Base-by-base conservation (phyloP, 2,329 filamentous ascomycete genomes). In the Pseudocercospora fuligena region DNA sequence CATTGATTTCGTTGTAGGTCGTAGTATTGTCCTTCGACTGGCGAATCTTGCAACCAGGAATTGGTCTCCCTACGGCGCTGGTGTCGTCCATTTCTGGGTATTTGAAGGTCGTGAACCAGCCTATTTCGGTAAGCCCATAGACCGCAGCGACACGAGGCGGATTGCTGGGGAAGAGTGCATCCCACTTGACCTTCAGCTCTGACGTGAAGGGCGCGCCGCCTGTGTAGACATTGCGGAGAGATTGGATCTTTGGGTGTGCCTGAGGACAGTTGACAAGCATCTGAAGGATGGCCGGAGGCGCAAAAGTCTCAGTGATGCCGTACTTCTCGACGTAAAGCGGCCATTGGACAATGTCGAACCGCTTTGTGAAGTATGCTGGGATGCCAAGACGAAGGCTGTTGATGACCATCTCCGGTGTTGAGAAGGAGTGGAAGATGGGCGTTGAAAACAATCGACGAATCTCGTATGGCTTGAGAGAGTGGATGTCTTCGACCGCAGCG, bases 41-140 rank as follows among this genome's bases (percentile, higher is more conserved):
- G 29, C 78, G 80, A 53, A 77, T 72, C 71, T 80, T 74, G 25
- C 73, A 73, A 25, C 81, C 82, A 0, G 81, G 74, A 11, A 85
- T 65, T 7, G 80, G 73, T 2, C 79, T 74, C 5, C 85, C 85
- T 7, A 87, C 82, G 49, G 83, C 85, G 23, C 80, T 83, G 4
- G 80, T 79, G 16, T 75, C 72, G 54, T 83, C 82, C 14, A 76
- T 73, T 60, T 82, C 76, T 1, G 70, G 70, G 61, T 77, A 79
- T 62, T 81, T 80, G 72, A 83, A 81, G 2, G 75, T 78, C 70
- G 78, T 70, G 76, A 80, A 63, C 85, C 85, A 70, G 74, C 79
- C 74, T 1, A 74, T 73, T 67, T 87, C 86, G 0, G 85, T 87
- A 82, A 86, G 86, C 1, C 86, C 85, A 81, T 83, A 87, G 43